These are phyloP conservation scores for Russula brevipes DNA, from an alignment of 768 basidiomycete genomes.

Conservation along the genomic window DNA sequence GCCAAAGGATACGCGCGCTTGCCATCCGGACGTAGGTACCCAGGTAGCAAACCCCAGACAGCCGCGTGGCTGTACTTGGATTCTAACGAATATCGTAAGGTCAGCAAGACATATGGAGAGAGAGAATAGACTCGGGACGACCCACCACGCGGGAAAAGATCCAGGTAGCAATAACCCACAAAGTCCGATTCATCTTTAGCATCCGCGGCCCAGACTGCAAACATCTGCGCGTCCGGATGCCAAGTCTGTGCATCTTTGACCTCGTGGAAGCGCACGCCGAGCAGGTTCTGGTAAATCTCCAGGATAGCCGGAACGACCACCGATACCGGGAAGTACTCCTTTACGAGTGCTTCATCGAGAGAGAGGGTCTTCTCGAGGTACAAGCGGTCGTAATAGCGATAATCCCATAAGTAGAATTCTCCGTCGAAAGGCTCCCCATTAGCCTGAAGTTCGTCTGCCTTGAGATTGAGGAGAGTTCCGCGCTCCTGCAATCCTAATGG, in stretches of 20 bases:
- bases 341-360: conserved; percentile 73
- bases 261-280: conserved; percentile 64
- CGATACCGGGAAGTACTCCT: conserved; percentile 86
- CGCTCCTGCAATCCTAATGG: conserved; percentile 69
- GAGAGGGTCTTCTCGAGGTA: conserved; percentile 61
- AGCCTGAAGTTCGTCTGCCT: conserved; percentile 65
- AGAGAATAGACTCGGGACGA: conserved; percentile 16
- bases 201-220: conserved; percentile 77
- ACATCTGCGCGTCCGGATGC: conserved; percentile 88
- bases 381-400: conserved; percentile 65
- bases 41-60: conserved; percentile 71
- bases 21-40: conserved; percentile 53
- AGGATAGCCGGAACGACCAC: conserved; percentile 80
- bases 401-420: conserved; percentile 81
- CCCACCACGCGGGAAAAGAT: conserved; percentile 77
- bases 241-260: conserved; percentile 56
- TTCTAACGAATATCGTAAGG: conserved; percentile 35
- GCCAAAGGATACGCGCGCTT: conserved; percentile 66
- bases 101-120: neutral
- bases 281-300: conserved; percentile 75
- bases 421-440: conserved; percentile 60
- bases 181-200: conserved; percentile 68
- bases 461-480: conserved; percentile 61
- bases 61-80: conserved; percentile 84
- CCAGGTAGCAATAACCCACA: conserved; percentile 82